These are phyloP conservation scores for Ogataea methylovora DNA, from an alignment of 805 yeast genomes.

Conservation along the genomic window DNA sequence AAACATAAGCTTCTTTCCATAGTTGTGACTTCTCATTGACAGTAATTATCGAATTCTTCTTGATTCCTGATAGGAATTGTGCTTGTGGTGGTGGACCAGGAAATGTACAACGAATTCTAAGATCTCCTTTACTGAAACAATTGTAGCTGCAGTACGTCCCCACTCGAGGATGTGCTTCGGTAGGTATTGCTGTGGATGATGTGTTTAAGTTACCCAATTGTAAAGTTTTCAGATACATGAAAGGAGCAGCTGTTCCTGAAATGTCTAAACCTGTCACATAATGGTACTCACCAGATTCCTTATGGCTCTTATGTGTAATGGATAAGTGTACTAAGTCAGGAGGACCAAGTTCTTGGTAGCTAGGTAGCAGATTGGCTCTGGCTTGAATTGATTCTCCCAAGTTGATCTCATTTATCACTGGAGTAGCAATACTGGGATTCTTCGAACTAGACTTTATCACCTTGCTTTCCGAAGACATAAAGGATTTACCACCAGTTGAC, in stretches of 20 bases:
- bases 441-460: neutral
- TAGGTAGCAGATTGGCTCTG: slow-evolving; percentile 35
- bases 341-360: slow-evolving; percentile 57
- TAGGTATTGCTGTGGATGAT: slow-evolving; percentile 13
- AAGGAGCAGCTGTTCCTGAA: slow-evolving; percentile 44
- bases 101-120: slow-evolving; percentile 56
- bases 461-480: neutral
- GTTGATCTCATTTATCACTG: slow-evolving; percentile 37
- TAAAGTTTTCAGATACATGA: slow-evolving; percentile 45
- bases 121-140: slow-evolving; percentile 63
- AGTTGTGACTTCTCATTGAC: slow-evolving; percentile 47
- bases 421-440: slow-evolving; percentile 15
- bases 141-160: slow-evolving; percentile 67
- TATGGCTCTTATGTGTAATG: slow-evolving; percentile 33
- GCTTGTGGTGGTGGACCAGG: slow-evolving; percentile 36
- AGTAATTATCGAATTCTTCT: slow-evolving; percentile 43
- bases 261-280: slow-evolving; percentile 47
- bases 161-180: slow-evolving; percentile 23
- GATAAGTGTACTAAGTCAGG: slow-evolving; percentile 61
- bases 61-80: slow-evolving; percentile 43
- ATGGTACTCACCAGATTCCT: slow-evolving; percentile 49
- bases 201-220: slow-evolving; percentile 23
- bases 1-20: slow-evolving; percentile 60
- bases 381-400: slow-evolving; percentile 45
- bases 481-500: neutral